Evolutionary conservation across 306 rosid species (phyloP), one percentile per base, ranked within the genome.

Genomic region (Senna tora): DNA sequence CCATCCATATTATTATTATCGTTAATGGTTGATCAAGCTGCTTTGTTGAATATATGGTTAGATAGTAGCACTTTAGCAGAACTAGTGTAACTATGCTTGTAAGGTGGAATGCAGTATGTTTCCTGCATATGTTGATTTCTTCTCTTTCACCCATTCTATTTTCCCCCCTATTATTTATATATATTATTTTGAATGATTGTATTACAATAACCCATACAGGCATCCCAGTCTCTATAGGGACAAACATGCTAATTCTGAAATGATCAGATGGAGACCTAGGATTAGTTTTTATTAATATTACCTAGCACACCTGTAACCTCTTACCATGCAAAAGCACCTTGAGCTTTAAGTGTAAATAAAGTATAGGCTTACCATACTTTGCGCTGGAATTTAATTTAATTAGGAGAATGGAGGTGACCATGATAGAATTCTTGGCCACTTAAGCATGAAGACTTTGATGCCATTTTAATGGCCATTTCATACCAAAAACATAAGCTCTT

Each of bases 31-130:
- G 30, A 25, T 25, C 30, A 25, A 25, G 12, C 4, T 13, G 5
- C 34, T 28, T 55, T 65, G 41, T 45, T 33, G 20, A 28, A 28
- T 41, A 65, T 25, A 15, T 65, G 57, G 15, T 65, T 52, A 45
- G 56, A 65, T 30, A 15, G 15, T 65, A 65, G 13, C 9, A 20
- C 6, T 8, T 12, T 14, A 9, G 33, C 15, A 20, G 5, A 20
- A 20, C 32, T 20, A 21, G 30, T 53, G 59, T 53, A 53, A 53
- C 9, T 1, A 53, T n/a, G 10, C 32, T 10, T 53, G 33, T 11
- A 53, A 30, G 59, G 20, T 14, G 20, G 20, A 53, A 53, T 53
- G 33, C 32, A 19, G 7, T 53, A 20, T 53, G 32, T 2, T 53
- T 20, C 11, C 55, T 6, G 6, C 14, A 12, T 46, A 14, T 46